Conservation (phyloP, 768 basidiomycete genomes). For the Tricholoma bakamatsutake region DNA sequence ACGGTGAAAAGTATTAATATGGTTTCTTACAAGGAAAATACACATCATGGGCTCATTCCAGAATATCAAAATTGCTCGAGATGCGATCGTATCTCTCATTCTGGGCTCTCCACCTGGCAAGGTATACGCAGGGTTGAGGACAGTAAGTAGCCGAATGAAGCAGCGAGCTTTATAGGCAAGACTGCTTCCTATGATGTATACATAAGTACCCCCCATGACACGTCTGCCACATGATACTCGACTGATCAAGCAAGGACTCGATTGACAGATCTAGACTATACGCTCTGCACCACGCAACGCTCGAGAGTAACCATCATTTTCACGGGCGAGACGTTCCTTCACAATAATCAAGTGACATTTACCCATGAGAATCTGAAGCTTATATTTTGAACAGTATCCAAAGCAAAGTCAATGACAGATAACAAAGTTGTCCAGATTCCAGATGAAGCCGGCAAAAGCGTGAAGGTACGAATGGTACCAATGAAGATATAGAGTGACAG, state of each 20-base stretch:
- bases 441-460: no score
- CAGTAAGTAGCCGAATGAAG: conserved; percentile 88
- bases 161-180: conserved; percentile 54
- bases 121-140: conserved; percentile 86
- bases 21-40: conserved; percentile 66
- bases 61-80: conserved; percentile 96
- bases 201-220: background rate
- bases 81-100: conserved; percentile 93
- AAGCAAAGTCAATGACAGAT: no score
- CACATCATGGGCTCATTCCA: conserved; percentile 98
- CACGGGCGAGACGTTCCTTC: no score
- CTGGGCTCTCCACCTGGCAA: conserved; percentile 94
- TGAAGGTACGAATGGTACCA: no score
- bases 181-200: background rate
- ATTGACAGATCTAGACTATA: no score
- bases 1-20: conserved; percentile 4
- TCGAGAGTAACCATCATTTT: no score
- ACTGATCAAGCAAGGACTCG: background rate
- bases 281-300: no score
- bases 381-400: no score
- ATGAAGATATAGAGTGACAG: no score
- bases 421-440: no score
- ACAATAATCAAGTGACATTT: no score
- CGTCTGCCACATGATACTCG: background rate
- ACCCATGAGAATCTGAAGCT: no score